A percentile compares a stretch with the other conserved stretches of the same genome.
These are phyloP conservation scores for Hygrocybe punicea DNA, from an alignment of 768 basidiomycete species.

Conservation along the genomic window DNA sequence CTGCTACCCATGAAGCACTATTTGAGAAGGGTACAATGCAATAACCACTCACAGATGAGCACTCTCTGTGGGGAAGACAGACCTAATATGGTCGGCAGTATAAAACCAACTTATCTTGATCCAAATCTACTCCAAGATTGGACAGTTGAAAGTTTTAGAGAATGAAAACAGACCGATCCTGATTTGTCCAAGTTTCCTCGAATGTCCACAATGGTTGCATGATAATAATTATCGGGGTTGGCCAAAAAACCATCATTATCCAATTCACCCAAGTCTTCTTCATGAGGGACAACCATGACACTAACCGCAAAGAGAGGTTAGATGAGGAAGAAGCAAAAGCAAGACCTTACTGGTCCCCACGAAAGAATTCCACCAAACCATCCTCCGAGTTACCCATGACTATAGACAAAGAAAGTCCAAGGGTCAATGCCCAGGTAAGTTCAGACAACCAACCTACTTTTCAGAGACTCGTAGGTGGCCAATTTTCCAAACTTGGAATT, in stretches of 20 bases:
- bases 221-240: background rate
- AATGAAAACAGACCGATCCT: background rate
- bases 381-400: background rate
- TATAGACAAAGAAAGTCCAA: background rate
- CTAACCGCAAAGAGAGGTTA: background rate
- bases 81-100: background rate
- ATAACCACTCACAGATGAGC: background rate
- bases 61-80: background rate
- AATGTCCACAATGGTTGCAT: background rate
- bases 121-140: background rate
- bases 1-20: background rate
- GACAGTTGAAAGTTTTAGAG: background rate
- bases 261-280: background rate
- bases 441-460: background rate
- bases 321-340: background rate
- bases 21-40: background rate
- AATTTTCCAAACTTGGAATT: background rate
- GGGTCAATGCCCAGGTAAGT: background rate
- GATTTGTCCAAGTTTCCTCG: background rate
- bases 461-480: background rate
- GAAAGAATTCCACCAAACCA: background rate
- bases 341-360: background rate
- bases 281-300: background rate
- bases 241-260: background rate
- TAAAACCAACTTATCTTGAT: background rate